Base-by-base conservation (phyloP, 2,329 filamentous ascomycete species). In the Dothideomycetes sp. region DNA sequence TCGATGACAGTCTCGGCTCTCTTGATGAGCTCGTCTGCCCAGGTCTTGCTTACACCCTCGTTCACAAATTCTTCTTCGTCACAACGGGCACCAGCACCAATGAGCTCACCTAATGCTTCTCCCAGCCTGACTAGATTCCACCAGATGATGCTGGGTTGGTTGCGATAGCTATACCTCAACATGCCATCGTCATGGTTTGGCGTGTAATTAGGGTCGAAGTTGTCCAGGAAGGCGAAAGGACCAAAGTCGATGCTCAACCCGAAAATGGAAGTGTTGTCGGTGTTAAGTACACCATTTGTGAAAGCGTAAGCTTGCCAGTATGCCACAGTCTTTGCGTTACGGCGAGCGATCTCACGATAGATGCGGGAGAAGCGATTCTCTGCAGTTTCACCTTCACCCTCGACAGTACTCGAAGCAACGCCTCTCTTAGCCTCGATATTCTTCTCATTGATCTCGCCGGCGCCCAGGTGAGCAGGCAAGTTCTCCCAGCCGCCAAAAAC, bases 241-340 rank as follows among this genome's bases (percentile, higher is more conserved):
- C 91, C 91, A 56, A 88, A 98, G 61, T 98, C 91, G 46, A 98
- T 81, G 4, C 82, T 89, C 0, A 98, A 65, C 0, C 91, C 91
- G 40, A 79, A 79, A 37, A 98, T 73, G 0, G 87, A 94, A 0
- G 91, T 98, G 59, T 98, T 98, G 57, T 98, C 91, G 0, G 91
- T 96, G 62, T 98, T 98, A 42, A 98, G 69, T 3, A 98, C 91
- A 34, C 91, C 91, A 53, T 98, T 98, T 73, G 94, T 96, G 65
- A 98, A 98, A n/a, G 86, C 91, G 54, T 96, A 96, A 0, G 86
- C 87, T 65, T 98, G 93, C 89, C 91, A 96, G 49, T 81, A 75
- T 9, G 91, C 91, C 2, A 96, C 88, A 0, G 84, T 93, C 43
- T 73, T 70, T 1, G 91, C 91, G 55, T 95, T 98, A 22, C 84